Base-by-base conservation (phyloP, 228 moss, liverwort and hornwort genomes). In the Sphagnum magellanicum region DNA sequence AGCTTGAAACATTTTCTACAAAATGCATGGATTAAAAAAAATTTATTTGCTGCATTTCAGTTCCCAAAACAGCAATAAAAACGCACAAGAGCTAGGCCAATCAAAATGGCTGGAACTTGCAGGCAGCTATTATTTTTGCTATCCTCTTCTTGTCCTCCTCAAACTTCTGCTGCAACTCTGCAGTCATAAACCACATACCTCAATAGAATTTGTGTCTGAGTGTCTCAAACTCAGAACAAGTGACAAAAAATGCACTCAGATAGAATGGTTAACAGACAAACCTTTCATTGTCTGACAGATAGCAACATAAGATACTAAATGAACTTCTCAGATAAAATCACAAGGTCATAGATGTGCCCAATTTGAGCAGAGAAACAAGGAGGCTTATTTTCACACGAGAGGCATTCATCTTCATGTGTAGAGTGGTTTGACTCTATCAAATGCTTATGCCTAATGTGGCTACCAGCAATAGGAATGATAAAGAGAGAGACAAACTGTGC, bases 81-180 rank as follows among this genome's bases (percentile, higher is more conserved):
- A 4, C 0, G 32, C 32, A 32, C 3, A 3, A 32, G 32, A 32
- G 32, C 1, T 32, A 32, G 32, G 55, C 8, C 1, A 10, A 11
- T 64, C 69, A 95, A 49, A 80, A 95, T 4, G 95, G 92, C 59
- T 92, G 77, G 69, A 95, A 95, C 76, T 92, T 95, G 50, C 95
- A 85, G 47, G 95, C 85, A 46, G 90, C 92, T 72, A 85, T 92
- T 62, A 95, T 57, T 61, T 90, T 87, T 16, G 95, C 90, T 77
- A 89, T 92, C 77, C 81, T 87, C 79, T 83, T 91, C 67, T 90
- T 95, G 78, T 95, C 92, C 59, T 90, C 89, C 64, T 78, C 73
- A 73, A 95, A 90, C 70, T 87, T 90, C 72, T 85, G 79, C 74
- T 92, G 92, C 75, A 95, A 67, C 63, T 95, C 90, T 92, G 92